A percentile compares a stretch with the other conserved stretches of the same genome.
Conservation (phyloP, 2,329 filamentous ascomycete genomes). For the Lojkania enalia region DNA sequence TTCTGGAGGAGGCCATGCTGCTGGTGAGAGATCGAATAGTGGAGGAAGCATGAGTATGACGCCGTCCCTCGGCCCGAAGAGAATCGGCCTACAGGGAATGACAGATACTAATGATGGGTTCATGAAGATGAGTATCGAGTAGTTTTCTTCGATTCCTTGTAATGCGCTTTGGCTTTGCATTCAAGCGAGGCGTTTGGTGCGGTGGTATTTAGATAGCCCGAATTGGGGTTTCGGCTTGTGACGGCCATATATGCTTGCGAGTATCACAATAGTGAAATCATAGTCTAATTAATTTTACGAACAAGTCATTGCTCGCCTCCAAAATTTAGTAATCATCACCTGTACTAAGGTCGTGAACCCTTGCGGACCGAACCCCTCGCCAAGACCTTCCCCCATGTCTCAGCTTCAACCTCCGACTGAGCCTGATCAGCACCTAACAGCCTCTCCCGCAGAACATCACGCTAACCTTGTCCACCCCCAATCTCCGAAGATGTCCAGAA, state of each 20-base stretch:
- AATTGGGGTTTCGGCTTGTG: neutral
- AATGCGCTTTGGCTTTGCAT: neutral
- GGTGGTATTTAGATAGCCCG: neutral
- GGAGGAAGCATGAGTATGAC: constrained; percentile 53
- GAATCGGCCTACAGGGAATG: constrained; percentile 77
- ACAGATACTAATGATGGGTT: constrained; percentile 91
- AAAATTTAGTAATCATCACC: neutral
- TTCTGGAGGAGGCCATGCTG: constrained; percentile 56
- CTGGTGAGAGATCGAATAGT: constrained; percentile 52
- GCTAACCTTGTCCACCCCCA: constrained; percentile 1
- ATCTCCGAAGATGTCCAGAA: constrained; percentile 37
- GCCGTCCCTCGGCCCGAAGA: constrained; percentile 50
- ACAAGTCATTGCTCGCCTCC: too few species aligned
- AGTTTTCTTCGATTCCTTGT: constrained; percentile 16
- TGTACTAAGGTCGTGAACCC: neutral
- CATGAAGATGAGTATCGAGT: constrained; percentile 98
- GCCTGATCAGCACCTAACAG: constrained; percentile 8
- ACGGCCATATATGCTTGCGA: constrained; percentile 1
- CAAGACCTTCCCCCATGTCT: constrained; percentile 4
- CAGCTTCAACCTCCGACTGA: constrained; percentile 12
- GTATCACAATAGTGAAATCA: neutral
- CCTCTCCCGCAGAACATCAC: constrained; percentile 21
- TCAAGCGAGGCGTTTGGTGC: constrained; percentile 2
- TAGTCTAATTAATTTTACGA: too few species aligned
- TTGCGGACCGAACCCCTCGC: constrained; percentile 1